Base-by-base conservation (phyloP, 371 early-diverging fungal species). In the Massospora cicadina region DNA sequence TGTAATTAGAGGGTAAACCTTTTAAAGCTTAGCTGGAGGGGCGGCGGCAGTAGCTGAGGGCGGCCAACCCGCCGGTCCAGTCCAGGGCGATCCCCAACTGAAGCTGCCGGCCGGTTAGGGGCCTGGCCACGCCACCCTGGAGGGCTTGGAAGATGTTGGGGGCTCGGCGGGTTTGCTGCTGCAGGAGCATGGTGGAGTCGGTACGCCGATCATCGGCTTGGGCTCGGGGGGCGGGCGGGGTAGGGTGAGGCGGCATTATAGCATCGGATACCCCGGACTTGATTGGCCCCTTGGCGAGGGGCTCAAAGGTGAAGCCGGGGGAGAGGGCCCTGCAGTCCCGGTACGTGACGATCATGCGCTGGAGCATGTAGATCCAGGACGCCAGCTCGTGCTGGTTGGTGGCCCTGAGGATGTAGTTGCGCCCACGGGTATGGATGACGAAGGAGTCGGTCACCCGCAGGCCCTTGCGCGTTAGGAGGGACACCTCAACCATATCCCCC, bases 321-420 rank as follows among this genome's bases (percentile, higher is more conserved):
- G 12, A 5, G 2, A 57, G 28, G 21, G 57, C 21, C 10, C 57
- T n/a, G 57, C 57, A 57, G 57, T 57, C 57, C 25, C 21, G 57
- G 21, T 57, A 57, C 23, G 57, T 57, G 21, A 57, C 57, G 57
- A 58, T 58, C 65, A 65, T 65, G 24, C 57, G 65, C 33, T 65
- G 33, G 7, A 65, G 33, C 21, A 65, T 23, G 58, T 56, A 65
- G 2, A 65, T 25, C 65, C 65, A 65, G 21, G 57, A 25, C 1
- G 65, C 65, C 12, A 58, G 31, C 24, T 65, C 58, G 7, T 32
- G 25, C 23, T 31, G 30, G 30, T 56, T 27, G 5, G 21, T 17
- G 3, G 29, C 57, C 31, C 29, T 32, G 21, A 65, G 27, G 29
- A 65, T 33, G 26, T 65, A 65, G 10, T 32, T 27, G 17, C 58